Evolutionary conservation across 1,139 yeast species (phyloP).

Genomic region (Protomyces inouyei): DNA sequence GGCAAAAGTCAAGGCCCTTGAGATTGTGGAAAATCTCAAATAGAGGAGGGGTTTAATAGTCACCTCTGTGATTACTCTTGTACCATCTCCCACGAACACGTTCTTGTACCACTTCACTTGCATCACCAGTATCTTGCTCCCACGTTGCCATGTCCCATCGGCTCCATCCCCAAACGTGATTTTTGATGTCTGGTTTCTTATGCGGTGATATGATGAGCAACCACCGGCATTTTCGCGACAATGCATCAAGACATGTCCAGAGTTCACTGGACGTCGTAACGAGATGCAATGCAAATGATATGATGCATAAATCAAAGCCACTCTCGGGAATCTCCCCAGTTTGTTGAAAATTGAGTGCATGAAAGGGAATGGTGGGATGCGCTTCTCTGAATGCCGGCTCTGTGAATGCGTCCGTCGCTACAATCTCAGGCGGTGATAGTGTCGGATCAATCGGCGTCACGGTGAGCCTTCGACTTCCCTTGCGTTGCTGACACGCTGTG

Average conservation of each 20-base stretch:
- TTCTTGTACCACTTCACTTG: slow-evolving; percentile 11
- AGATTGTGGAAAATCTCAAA: neutral
- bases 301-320: slow-evolving; percentile 12
- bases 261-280: slow-evolving; percentile 17
- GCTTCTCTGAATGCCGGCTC: slow-evolving; percentile 25
- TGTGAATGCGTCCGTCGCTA: slow-evolving; percentile 27
- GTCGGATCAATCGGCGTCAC: slow-evolving; percentile 5
- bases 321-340: slow-evolving; percentile 4
- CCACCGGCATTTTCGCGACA: slow-evolving; percentile 27
- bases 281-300: slow-evolving; percentile 27
- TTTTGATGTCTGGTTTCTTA: slow-evolving; percentile 27
- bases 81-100: slow-evolving; percentile 19
- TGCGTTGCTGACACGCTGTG: slow-evolving; percentile 5
- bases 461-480: neutral
- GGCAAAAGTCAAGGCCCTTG: neutral
- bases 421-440: neutral
- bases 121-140: slow-evolving; percentile 18
- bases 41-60: neutral
- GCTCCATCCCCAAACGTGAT: slow-evolving; percentile 28
- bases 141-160: slow-evolving; percentile 27
- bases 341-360: slow-evolving; percentile 16
- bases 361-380: slow-evolving; percentile 21
- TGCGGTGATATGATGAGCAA: slow-evolving; percentile 26
- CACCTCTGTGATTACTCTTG: slow-evolving; percentile 10
- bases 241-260: slow-evolving; percentile 24